Base-by-base conservation (phyloP, 345 rosid species). In the Schrenkiella parvula region DNA sequence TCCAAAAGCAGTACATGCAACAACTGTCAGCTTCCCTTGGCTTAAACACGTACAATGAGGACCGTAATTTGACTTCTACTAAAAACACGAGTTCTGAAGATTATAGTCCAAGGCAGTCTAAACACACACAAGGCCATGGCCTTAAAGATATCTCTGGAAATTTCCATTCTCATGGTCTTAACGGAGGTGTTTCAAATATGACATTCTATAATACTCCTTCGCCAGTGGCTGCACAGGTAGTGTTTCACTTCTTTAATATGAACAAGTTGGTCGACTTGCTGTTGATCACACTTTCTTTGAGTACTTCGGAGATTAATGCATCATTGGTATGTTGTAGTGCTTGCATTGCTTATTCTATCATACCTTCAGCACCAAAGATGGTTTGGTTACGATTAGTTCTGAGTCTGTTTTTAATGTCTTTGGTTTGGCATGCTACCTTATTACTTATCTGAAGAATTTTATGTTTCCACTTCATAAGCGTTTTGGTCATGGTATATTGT, bases 161-260 rank as follows among this genome's bases (percentile, higher is more conserved):
- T 82, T 82, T 75, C 59, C 88, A 88, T 64, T 86, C 85, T 60
- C 98, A 88, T 74, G 85, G 83, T 78, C 44, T 78, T 74, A 91
- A 86, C 14, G 92, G 96, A 47, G 92, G 85, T 66, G 77, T 85
- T 78, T 75, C 90, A 38, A 89, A 86, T 68, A 64, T 85, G 57
- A 73, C 91, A 64, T 87, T 86, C 63, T 91, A 88, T 78, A 95
- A 74, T 77, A 95, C 99, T 28, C 99, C 99, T 70, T 91, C 97
- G 7, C 97, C 98, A 72, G 81, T 89, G 76, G 85, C 84, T 47
- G 54, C 90, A 25, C 96, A 89, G 97, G 99, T 91, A 82, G 35
- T 74, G 31, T 57, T 39, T 56, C 66, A 28, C 61, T 44, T 42
- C 34, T 32, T 60, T 63, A n/a, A 25, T 32, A 69, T 54, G 57